Evolutionary conservation across 2,329 filamentous ascomycete species (phyloP).

Genomic region (Spiromastix sp.): DNA sequence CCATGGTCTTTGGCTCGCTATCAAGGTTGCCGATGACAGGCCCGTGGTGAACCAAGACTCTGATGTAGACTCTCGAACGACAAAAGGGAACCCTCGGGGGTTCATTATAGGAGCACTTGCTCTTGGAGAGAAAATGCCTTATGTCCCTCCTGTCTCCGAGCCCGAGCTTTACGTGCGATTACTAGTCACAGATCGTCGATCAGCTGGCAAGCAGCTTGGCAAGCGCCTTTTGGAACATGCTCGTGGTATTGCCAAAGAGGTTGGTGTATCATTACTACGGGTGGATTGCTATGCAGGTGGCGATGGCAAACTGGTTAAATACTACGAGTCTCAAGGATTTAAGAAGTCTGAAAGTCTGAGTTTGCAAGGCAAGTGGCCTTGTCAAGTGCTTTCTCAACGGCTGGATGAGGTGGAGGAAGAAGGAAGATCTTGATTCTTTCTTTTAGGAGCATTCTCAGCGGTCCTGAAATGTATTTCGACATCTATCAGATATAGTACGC

Average conservation of each 20-base stretch:
- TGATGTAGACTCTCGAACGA: background rate
- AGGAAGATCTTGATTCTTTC: too few relatives aligned
- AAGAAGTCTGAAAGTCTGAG: background rate
- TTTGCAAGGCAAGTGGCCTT: background rate
- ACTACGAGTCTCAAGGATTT: conserved; percentile 13
- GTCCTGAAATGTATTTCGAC: too few relatives aligned
- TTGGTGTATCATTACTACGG: conserved; percentile 9
- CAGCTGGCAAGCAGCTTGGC: conserved; percentile 7
- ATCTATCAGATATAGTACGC: too few relatives aligned
- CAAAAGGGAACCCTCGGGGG: background rate
- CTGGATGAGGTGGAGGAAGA: background rate
- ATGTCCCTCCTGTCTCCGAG: conserved; percentile 9
- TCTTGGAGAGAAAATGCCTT: conserved; percentile 10
- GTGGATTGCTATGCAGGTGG: conserved; percentile 12
- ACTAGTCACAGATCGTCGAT: conserved; percentile 9
- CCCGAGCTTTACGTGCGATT: conserved; percentile 12
- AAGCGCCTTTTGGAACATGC: conserved; percentile 11
- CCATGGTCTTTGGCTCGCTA: conserved; percentile 10
- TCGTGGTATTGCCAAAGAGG: conserved; percentile 6
- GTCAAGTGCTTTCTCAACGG: conserved; percentile 8
- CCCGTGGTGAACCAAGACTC: background rate
- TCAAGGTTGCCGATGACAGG: conserved; percentile 6
- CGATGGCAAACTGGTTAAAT: conserved; percentile 9
- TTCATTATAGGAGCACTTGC: conserved; percentile 10
- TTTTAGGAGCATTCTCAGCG: too few relatives aligned